Evolutionary conservation across 768 basidiomycete genomes (phyloP).

Genomic region (Amanita muscaria): DNA sequence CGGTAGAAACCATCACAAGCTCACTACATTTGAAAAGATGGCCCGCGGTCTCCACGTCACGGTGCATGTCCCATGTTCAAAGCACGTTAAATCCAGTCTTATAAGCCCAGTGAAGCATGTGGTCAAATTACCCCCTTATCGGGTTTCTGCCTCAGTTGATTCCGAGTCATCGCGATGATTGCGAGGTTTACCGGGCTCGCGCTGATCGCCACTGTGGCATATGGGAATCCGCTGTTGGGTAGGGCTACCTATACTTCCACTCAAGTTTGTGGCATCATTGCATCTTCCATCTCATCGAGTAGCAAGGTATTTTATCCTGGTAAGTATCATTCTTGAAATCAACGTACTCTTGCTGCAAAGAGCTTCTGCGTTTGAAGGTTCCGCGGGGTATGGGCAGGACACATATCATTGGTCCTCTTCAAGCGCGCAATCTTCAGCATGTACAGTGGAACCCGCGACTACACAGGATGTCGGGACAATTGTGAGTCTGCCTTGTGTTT

Average conservation of each 20-base stretch:
- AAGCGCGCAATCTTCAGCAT: neutral
- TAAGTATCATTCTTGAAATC: slow-evolving; percentile 10
- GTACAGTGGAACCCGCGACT: slow-evolving; percentile 6
- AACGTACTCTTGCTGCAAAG: neutral
- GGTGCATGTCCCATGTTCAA: too few relatives aligned
- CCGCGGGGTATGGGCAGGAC: neutral
- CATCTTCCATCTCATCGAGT: slow-evolving; percentile 28
- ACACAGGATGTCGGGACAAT: slow-evolving; percentile 2
- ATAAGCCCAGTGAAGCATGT: too few relatives aligned
- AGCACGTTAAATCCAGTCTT: too few relatives aligned
- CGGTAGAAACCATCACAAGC: too few relatives aligned
- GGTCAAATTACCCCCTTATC: slow-evolving; percentile 14
- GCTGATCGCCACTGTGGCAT: too few relatives aligned
- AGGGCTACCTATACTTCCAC: neutral
- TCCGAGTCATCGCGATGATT: too few relatives aligned
- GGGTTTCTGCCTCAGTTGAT: too few relatives aligned
- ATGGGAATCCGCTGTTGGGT: too few relatives aligned
- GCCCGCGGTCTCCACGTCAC: too few relatives aligned
- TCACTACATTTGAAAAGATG: too few relatives aligned
- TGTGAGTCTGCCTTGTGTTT: neutral
- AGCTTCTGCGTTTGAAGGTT: neutral
- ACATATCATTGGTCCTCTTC: slow-evolving; percentile 3
- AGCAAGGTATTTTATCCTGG: slow-evolving; percentile 39
- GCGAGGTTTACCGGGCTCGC: too few relatives aligned
- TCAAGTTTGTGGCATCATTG: slow-evolving; percentile 27